phyloP scores from a whole-genome alignment of 2,329 filamentous ascomycete species.

The Taxawa tesnikishii region DNA sequence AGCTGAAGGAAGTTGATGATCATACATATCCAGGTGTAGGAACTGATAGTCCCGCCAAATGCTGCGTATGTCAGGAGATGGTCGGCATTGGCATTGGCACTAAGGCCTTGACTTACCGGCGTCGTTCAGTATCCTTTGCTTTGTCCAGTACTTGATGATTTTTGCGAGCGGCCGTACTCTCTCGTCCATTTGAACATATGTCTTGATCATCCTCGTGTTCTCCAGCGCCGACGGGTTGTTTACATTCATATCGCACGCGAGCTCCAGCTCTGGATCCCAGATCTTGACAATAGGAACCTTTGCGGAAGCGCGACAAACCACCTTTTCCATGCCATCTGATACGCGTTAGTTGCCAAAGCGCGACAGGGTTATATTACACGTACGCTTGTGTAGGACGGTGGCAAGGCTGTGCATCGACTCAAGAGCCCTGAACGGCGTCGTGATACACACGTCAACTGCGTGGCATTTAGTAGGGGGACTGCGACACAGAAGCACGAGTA shows the following conservation, averaged over 20 bases:
- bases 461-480: no score
- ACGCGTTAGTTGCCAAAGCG: background rate
- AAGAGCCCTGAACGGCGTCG: constrained; percentile 74
- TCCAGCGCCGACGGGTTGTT: constrained; percentile 93
- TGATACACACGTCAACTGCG: constrained; percentile 92
- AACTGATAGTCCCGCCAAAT: constrained; percentile 87
- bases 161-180: constrained; percentile 86
- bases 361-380: constrained; percentile 24
- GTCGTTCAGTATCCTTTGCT: constrained; percentile 84
- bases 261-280: constrained; percentile 83
- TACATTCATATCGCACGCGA: constrained; percentile 97
- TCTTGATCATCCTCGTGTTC: constrained; percentile 96
- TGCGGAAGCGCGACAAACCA: constrained; percentile 86
- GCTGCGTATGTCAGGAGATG: constrained; percentile 37
- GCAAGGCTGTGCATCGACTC: constrained; percentile 87
- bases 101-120: constrained; percentile 57
- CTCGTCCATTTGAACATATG: constrained; percentile 86
- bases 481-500: no score
- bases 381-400: constrained; percentile 73
- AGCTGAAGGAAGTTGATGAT: constrained; percentile 94
- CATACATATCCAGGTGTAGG: constrained; percentile 98
- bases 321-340: constrained; percentile 87
- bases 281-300: constrained; percentile 98
- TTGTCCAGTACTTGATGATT: constrained; percentile 97
- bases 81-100: constrained; percentile 11